Base-by-base conservation (phyloP, 495 filamentous ascomycete species). In the Lophiostoma macrostomum region DNA sequence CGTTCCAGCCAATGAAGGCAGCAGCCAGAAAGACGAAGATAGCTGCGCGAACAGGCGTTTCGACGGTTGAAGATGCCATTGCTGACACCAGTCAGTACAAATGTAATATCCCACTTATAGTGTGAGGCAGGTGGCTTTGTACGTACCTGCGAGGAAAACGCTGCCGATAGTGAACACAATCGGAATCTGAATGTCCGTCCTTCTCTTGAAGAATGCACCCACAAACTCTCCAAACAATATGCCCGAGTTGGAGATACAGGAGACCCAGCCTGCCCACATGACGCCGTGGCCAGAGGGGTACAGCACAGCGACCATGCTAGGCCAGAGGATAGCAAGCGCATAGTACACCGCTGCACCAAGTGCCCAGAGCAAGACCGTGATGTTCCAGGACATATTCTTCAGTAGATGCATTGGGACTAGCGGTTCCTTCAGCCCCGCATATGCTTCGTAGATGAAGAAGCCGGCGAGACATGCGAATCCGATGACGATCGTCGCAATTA, bases 401-500 rank as follows among this genome's bases (percentile, higher is more conserved):
- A 60, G 48, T 25, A 66, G 32, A 16, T 44, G 27, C 41, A 64
- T 60, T 10, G 56, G 60, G 5, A 64, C 34, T 4, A 64, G 37
- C 8, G 60, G 60, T 19, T 63, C 50, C 27, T 66, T 61, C 10
- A 65, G 24, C 2, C 22, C 16, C 18, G 31, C 45, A 25, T 41
- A 66, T 5, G 53, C 36, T 51, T 75, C 74, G 45, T 72, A 76
- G 7, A 70, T 19, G 6, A 49, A 69, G 39, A 76, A 74, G 4
- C 41, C 54, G 13, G 63, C 63, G 0, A 76, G 58, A 13, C 67
- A 22, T 4, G 59, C 55, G n/a, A 67, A 60, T 8, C 73, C 74
- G 5, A 71, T 34, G 14, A 75, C 40, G 23, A 76, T 47, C 0
- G 73, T 71, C 12, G 71, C 49, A 24, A 77, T 61, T 5, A 72